Conservation (phyloP, 2,329 filamentous ascomycete genomes). For the Pseudogymnoascus sp. region DNA sequence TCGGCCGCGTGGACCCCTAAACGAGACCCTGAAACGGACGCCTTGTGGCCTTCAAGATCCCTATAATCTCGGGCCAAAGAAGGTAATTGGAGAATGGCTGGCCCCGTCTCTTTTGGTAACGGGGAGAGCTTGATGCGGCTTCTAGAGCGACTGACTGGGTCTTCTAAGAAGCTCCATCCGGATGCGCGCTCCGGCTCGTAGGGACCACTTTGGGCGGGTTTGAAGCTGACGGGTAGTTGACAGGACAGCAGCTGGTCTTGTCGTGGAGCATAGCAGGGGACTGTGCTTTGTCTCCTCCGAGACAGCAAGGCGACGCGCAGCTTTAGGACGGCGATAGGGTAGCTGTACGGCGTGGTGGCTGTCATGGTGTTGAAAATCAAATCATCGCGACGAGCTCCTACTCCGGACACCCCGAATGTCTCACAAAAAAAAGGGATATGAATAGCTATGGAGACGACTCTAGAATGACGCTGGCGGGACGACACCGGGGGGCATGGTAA, state of each 20-base stretch:
- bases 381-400: background rate
- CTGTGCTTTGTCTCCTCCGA: background rate
- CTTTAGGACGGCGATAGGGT: background rate
- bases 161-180: background rate
- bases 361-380: background rate
- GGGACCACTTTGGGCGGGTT: background rate
- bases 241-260: background rate
- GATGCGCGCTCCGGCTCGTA: background rate
- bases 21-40: background rate
- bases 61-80: background rate
- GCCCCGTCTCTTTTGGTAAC: background rate
- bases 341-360: background rate
- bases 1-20: slow-evolving; percentile 1
- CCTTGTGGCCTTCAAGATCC: background rate
- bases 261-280: background rate
- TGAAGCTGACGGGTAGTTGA: background rate
- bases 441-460: background rate
- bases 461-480: background rate
- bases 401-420: background rate
- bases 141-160: background rate
- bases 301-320: background rate
- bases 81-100: background rate
- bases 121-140: background rate
- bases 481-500: background rate
- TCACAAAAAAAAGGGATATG: background rate